Conservation (phyloP, 176 grass and related monocot genomes). For the Poa pratensis region DNA sequence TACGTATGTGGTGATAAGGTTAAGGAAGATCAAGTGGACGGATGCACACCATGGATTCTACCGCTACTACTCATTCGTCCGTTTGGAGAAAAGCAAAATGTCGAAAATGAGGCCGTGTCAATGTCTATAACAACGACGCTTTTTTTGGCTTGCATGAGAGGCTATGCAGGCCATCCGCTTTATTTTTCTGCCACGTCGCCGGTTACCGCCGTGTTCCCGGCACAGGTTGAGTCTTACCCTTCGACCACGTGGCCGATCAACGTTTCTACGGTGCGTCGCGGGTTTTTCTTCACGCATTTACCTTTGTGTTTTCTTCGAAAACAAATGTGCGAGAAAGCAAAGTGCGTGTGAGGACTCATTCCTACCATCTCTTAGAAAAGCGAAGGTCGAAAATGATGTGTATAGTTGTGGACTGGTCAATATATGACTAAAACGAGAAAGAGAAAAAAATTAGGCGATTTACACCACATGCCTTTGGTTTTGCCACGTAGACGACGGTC, state of each 20-base stretch:
- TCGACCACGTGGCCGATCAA: not conserved
- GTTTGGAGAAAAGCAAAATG: too few species aligned
- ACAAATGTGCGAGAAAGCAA: not conserved
- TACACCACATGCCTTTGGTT: not conserved
- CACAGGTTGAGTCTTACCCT: not conserved
- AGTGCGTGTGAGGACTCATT: not conserved
- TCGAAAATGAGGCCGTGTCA: too few species aligned
- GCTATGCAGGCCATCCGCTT: not conserved
- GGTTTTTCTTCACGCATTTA: not conserved
- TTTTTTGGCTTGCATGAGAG: not conserved
- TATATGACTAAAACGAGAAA: not conserved
- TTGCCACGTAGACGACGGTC: conserved; percentile 22
- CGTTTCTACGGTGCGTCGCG: not conserved
- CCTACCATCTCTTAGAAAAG: not conserved
- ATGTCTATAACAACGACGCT: not conserved
- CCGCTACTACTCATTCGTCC: too few species aligned
- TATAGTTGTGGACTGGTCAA: not conserved
- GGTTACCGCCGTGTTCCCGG: not conserved
- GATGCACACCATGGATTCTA: too few species aligned
- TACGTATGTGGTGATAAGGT: too few species aligned
- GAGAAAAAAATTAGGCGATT: not conserved
- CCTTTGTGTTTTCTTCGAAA: not conserved
- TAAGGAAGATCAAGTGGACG: too few species aligned
- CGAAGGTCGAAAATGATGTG: not conserved
- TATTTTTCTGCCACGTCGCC: not conserved